phyloP scores from a whole-genome alignment of 768 basidiomycete species.

The Lepiota venenata region DNA sequence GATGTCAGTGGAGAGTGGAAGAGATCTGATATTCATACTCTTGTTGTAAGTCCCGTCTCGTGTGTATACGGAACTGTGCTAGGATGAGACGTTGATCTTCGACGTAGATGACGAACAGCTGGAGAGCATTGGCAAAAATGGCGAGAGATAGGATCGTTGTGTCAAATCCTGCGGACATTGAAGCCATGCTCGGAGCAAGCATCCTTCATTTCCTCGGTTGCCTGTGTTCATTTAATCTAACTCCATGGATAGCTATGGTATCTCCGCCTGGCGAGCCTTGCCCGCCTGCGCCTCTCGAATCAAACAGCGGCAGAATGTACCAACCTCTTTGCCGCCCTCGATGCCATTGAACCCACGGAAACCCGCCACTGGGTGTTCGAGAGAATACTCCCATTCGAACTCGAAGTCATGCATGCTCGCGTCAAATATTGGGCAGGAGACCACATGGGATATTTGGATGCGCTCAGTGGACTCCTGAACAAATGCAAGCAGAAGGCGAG shows the following conservation, averaged over 20 bases:
- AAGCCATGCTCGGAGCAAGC: slow-evolving; percentile 64
- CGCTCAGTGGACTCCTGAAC: slow-evolving; percentile 56
- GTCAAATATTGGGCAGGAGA: slow-evolving; percentile 83
- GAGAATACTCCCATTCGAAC: slow-evolving; percentile 54
- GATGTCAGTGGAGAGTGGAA: slow-evolving; percentile 77
- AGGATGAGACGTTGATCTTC: slow-evolving; percentile 17
- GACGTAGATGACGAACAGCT: slow-evolving; percentile 80
- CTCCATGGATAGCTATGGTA: slow-evolving; percentile 66
- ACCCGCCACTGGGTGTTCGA: slow-evolving; percentile 60
- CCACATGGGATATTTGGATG: slow-evolving; percentile 76
- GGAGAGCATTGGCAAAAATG: slow-evolving; percentile 83
- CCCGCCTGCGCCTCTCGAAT: slow-evolving; percentile 81
- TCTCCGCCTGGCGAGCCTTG: slow-evolving; percentile 73
- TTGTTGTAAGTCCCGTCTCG: slow-evolving; percentile 59
- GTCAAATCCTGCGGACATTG: slow-evolving; percentile 65
- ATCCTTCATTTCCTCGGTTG: background rate
- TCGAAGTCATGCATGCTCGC: slow-evolving; percentile 70
- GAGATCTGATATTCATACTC: slow-evolving; percentile 66
- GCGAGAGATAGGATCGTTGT: slow-evolving; percentile 74
- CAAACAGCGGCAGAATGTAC: slow-evolving; percentile 84
- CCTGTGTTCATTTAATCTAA: background rate
- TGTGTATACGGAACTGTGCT: slow-evolving; percentile 6
- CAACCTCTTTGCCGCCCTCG: slow-evolving; percentile 72
- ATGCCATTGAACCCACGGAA: slow-evolving; percentile 48
- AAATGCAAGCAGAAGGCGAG: slow-evolving; percentile 56